Percentiles rank a stretch among this genome's conserved stretches.
Evolutionary conservation across 257 asterid species (phyloP).

Genomic region (Ajuga chamaepitys): DNA sequence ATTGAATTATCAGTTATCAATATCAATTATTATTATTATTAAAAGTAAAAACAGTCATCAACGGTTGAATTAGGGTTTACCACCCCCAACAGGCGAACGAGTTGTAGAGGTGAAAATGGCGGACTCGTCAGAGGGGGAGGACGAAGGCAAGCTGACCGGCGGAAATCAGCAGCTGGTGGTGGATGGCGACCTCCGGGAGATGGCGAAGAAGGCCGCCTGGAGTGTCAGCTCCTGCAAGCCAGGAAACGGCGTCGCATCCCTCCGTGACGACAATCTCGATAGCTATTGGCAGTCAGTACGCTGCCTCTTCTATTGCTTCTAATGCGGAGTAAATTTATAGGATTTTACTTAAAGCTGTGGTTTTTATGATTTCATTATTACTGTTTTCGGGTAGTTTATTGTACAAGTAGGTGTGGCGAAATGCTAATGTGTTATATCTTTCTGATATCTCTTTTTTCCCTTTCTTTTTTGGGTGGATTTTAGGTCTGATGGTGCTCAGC

Average conservation of each 20-base stretch:
- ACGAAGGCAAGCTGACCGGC: constrained; percentile 75
- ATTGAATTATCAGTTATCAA: no score
- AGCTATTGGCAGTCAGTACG: constrained; percentile 80
- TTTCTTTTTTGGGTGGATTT: no score
- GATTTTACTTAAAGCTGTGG: neutral
- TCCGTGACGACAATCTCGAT: constrained; percentile 87
- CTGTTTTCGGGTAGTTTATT: neutral
- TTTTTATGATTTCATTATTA: neutral
- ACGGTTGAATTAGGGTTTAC: constrained; percentile 8
- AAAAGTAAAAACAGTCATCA: no score
- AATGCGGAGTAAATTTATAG: neutral
- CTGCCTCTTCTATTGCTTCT: neutral
- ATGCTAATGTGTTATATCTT: neutral
- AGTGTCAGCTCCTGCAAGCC: constrained; percentile 97
- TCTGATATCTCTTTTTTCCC: neutral
- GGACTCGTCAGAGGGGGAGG: constrained; percentile 84
- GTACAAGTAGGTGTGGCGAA: neutral
- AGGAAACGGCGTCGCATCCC: constrained; percentile 74
- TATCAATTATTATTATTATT: no score
- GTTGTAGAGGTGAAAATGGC: constrained; percentile 39
- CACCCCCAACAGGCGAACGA: neutral
- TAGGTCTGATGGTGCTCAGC: constrained; percentile 98
- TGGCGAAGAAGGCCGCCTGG: constrained; percentile 95
- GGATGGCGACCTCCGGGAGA: constrained; percentile 80
- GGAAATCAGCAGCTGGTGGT: constrained; percentile 58